Conservation (phyloP, 768 basidiomycete species). For the Sporobolomyces phaffii region DNA sequence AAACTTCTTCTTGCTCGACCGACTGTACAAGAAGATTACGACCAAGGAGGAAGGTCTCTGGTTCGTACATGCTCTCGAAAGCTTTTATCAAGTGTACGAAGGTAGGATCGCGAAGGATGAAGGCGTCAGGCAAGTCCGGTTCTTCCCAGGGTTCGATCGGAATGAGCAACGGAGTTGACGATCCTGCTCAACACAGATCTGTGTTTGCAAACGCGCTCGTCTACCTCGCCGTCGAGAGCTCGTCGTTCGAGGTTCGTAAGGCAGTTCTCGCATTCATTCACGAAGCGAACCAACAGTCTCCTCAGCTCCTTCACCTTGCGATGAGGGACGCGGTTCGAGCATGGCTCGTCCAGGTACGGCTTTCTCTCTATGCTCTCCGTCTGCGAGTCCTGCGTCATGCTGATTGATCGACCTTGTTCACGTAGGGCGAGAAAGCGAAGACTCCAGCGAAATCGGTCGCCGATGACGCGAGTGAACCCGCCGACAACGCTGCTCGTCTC, state of each 20-base stretch:
- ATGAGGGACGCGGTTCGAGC: slow-evolving; percentile 57
- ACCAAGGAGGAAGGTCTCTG: slow-evolving; percentile 62
- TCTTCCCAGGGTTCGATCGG: no score
- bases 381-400: no score
- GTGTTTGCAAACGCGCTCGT: slow-evolving; percentile 64
- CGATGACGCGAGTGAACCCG: slow-evolving; percentile 50
- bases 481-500: slow-evolving; percentile 47
- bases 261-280: slow-evolving; percentile 52
- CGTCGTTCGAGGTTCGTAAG: slow-evolving; percentile 56
- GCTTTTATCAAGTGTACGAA: slow-evolving; percentile 48
- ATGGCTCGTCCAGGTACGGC: slow-evolving; percentile 22
- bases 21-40: slow-evolving; percentile 67
- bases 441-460: slow-evolving; percentile 41
- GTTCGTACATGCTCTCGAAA: slow-evolving; percentile 64
- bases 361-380: no score
- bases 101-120: slow-evolving; percentile 50
- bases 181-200: slow-evolving; percentile 30
- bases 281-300: slow-evolving; percentile 48
- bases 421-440: slow-evolving; percentile 35
- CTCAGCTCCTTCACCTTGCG: slow-evolving; percentile 54
- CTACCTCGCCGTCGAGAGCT: slow-evolving; percentile 61
- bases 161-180: no score
- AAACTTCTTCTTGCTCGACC: slow-evolving; percentile 81
- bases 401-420: no score
- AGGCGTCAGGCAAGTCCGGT: slow-evolving; percentile 53